Evolutionary conservation across 2,329 filamentous ascomycete genomes (phyloP).

Genomic region (Bipolaris victoriae): DNA sequence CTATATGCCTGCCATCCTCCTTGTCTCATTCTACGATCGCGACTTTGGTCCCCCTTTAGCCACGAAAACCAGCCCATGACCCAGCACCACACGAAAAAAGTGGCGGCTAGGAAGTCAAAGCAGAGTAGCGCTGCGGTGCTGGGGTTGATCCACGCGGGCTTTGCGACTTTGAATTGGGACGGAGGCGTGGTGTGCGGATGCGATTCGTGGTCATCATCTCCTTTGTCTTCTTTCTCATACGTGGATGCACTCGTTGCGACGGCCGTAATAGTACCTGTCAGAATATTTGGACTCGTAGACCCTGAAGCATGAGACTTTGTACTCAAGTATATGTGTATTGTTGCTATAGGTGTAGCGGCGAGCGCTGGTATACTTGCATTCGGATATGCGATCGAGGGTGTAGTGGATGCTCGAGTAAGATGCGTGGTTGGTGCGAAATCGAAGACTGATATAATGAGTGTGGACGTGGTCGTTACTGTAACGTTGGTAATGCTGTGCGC

Average conservation of each 20-base stretch:
- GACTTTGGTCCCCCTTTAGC: constrained; percentile 4
- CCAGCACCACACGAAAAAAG: constrained; percentile 23
- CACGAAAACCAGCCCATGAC: constrained; percentile 14
- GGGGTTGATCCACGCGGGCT: constrained; percentile 12
- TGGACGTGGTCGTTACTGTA: not conserved
- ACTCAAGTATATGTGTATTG: not conserved
- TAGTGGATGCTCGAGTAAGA: not conserved
- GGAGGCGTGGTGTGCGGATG: not conserved
- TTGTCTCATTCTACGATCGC: not conserved
- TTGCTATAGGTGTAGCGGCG: not conserved
- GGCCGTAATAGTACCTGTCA: not conserved
- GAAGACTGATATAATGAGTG: not conserved
- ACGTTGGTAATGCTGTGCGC: not conserved
- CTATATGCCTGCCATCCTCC: not conserved
- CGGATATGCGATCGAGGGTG: not conserved
- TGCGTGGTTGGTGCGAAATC: not conserved
- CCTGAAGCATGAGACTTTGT: not conserved
- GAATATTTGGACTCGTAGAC: not conserved
- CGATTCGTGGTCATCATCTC: too few relatives aligned
- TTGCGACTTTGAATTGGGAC: not conserved
- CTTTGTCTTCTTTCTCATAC: too few relatives aligned
- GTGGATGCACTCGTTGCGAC: too few relatives aligned
- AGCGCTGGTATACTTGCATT: not conserved
- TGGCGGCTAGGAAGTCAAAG: constrained; percentile 24
- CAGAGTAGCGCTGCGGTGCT: constrained; percentile 23